phyloP scores from a whole-genome alignment of 176 grass and related monocot genomes.

The Typha latifolia region DNA sequence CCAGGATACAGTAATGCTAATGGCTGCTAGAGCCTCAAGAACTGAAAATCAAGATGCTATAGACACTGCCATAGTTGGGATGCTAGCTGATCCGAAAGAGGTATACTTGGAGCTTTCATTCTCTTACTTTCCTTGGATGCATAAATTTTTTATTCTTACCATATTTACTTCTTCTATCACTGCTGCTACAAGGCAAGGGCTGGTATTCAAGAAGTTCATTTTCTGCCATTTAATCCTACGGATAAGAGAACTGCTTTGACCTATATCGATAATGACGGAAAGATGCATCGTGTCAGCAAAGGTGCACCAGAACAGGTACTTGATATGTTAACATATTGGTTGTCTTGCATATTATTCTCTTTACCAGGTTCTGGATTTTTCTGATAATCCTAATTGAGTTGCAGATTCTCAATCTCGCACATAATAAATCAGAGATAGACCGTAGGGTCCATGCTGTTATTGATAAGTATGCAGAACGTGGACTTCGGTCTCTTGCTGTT shows the following conservation, averaged over 20 bases:
- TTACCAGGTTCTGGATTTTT: not conserved
- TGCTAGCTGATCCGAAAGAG: constrained; percentile 80
- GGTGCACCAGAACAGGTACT: constrained; percentile 69
- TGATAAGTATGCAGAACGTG: constrained; percentile 73
- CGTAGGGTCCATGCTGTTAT: constrained; percentile 58
- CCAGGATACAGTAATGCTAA: constrained; percentile 52
- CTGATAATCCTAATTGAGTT: not conserved
- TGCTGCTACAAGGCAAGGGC: constrained; percentile 35
- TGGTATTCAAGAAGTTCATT: constrained; percentile 72
- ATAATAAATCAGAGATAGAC: constrained; percentile 58
- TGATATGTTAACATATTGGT: not conserved
- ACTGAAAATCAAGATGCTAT: constrained; percentile 79
- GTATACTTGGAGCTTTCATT: constrained; percentile 10
- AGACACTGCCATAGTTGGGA: constrained; percentile 67
- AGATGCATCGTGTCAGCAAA: constrained; percentile 66
- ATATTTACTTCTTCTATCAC: not conserved
- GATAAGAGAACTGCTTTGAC: constrained; percentile 75
- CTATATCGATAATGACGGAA: constrained; percentile 49
- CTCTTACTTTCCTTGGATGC: not conserved
- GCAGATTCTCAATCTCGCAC: constrained; percentile 64
- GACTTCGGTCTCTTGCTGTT: constrained; percentile 73
- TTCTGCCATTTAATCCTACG: constrained; percentile 73
- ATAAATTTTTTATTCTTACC: not conserved
- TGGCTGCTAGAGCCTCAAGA: constrained; percentile 71
- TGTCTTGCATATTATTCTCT: not conserved